phyloP scores from a whole-genome alignment of 805 yeast species.

The Crinitomyces ghanaensis region DNA sequence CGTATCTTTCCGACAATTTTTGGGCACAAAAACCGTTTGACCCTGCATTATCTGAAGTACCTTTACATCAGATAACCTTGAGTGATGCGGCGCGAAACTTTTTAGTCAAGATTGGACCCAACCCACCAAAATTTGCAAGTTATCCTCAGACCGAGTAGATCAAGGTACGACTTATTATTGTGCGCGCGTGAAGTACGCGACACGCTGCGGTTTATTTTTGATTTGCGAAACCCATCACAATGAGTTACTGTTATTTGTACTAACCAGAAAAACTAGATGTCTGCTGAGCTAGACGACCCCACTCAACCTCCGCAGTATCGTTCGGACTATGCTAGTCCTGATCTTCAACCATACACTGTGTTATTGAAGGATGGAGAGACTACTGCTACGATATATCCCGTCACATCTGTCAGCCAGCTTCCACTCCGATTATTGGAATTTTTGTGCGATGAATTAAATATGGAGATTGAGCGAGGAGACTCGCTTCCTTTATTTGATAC shows the following conservation, averaged over 20 bases:
- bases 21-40: no score
- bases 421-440: slow-evolving; percentile 75
- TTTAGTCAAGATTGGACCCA: no score
- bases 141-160: background rate
- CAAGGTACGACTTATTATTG: background rate
- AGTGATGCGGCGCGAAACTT: no score
- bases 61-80: no score
- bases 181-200: background rate
- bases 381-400: slow-evolving; percentile 85
- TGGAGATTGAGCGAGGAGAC: slow-evolving; percentile 83
- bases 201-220: background rate
- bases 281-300: slow-evolving; percentile 38
- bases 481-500: slow-evolving; percentile 80
- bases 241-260: background rate
- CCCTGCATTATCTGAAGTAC: no score
- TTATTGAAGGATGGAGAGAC: slow-evolving; percentile 81
- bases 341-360: slow-evolving; percentile 58
- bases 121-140: background rate
- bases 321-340: slow-evolving; percentile 30
- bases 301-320: slow-evolving; percentile 37
- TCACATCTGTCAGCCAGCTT: slow-evolving; percentile 50
- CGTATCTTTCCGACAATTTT: no score
- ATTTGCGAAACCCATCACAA: no score
- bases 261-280: slow-evolving; percentile 30
- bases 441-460: slow-evolving; percentile 82